These are phyloP conservation scores for Pseudopithomyces maydicus DNA, from an alignment of 2,329 filamentous ascomycete species.

Conservation along the genomic window DNA sequence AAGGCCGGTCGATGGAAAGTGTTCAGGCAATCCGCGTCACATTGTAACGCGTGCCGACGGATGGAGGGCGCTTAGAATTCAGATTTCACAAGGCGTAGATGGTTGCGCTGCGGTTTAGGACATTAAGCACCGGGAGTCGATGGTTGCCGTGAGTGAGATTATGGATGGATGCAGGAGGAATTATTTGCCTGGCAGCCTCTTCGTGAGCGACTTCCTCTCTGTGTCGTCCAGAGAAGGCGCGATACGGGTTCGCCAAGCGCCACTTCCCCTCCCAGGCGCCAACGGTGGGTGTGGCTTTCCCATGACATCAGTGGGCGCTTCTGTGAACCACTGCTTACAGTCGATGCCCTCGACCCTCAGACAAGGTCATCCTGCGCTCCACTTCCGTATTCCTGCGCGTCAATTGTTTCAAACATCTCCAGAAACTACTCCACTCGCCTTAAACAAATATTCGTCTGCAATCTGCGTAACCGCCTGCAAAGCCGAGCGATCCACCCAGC, in stretches of 20 bases:
- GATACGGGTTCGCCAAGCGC: neutral
- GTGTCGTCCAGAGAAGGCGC: neutral
- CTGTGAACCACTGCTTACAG: slow-evolving; percentile 17
- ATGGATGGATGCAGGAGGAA: neutral
- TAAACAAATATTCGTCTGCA: slow-evolving; percentile 4
- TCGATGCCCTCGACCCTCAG: slow-evolving; percentile 23
- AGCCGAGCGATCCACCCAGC: slow-evolving; percentile 16
- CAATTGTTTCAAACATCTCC: slow-evolving; percentile 27
- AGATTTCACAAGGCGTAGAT: no score
- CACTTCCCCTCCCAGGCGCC: neutral
- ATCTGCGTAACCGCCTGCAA: slow-evolving; percentile 24
- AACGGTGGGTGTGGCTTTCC: neutral
- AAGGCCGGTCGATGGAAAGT: no score
- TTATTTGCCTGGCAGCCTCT: neutral
- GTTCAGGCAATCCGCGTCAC: no score
- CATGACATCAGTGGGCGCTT: slow-evolving; percentile 32
- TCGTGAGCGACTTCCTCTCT: no score
- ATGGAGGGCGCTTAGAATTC: no score
- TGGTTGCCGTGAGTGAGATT: neutral
- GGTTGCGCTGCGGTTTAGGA: no score
- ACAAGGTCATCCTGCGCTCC: slow-evolving; percentile 14
- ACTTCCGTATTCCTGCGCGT: slow-evolving; percentile 17
- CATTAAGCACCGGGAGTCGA: no score
- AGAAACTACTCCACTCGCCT: slow-evolving; percentile 1
- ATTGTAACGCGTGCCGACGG: no score